phyloP scores from a whole-genome alignment of 129 eudicot species.

The Logfia minima region DNA sequence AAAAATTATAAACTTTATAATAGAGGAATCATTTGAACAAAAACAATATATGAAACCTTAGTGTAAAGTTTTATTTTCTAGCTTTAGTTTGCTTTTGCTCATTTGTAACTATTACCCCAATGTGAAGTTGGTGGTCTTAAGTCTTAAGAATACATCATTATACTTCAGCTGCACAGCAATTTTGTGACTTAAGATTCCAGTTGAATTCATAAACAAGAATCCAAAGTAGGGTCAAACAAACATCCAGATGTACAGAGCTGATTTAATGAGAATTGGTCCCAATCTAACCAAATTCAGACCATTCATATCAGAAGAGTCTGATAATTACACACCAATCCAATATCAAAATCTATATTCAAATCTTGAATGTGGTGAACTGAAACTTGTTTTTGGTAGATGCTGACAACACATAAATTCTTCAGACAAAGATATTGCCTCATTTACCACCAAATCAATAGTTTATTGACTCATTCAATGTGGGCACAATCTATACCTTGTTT shows the following conservation, averaged over 20 bases:
- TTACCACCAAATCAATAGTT: slow-evolving; percentile 12
- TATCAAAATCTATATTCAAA: not conserved
- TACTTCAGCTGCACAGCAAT: not conserved
- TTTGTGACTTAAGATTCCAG: not conserved
- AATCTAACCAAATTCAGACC: not conserved
- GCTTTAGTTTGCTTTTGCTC: not conserved
- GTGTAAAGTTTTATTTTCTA: not conserved
- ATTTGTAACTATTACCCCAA: not conserved
- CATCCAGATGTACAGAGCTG: not conserved
- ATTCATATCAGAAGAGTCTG: slow-evolving; percentile 7
- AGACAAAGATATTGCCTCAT: slow-evolving; percentile 13
- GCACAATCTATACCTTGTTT: not conserved
- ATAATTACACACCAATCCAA: slow-evolving; percentile 17
- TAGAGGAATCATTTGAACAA: too few species aligned
- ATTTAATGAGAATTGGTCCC: slow-evolving; percentile 21
- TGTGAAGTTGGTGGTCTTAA: not conserved
- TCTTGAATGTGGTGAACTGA: slow-evolving; percentile 6
- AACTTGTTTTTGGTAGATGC: not conserved
- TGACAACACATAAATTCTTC: not conserved
- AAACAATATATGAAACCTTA: too few species aligned
- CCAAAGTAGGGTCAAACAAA: not conserved
- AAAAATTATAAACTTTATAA: too few species aligned
- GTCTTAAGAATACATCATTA: not conserved
- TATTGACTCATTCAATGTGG: slow-evolving; percentile 9
- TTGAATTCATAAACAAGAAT: not conserved